Conservation (phyloP, 805 yeast species). For the Kluyveromyces wickerhamii region DNA sequence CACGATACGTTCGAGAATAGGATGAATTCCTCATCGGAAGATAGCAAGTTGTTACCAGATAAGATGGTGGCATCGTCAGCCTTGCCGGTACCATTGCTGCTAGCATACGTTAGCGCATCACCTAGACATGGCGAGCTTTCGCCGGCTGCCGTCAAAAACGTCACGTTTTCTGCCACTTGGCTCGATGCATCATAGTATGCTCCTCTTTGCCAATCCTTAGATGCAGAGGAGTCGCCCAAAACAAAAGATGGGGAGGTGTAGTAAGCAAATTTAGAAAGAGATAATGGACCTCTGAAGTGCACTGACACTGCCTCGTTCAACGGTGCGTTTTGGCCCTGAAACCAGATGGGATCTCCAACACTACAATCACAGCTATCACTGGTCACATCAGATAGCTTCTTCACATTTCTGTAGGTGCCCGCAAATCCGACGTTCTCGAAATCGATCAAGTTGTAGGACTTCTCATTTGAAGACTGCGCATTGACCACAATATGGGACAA, state of each 20-base stretch:
- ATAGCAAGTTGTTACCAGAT: constrained; percentile 39
- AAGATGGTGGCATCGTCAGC: constrained; percentile 44
- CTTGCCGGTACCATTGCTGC: constrained; percentile 40
- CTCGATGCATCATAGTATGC: constrained; percentile 46
- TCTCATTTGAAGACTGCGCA: constrained; percentile 3
- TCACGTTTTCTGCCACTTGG: constrained; percentile 51
- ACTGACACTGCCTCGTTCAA: constrained; percentile 59
- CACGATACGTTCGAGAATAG: constrained; percentile 56
- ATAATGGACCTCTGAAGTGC: constrained; percentile 71
- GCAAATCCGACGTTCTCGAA: constrained; percentile 28
- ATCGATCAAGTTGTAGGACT: constrained; percentile 17
- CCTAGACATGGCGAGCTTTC: constrained; percentile 56
- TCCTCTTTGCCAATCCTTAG: constrained; percentile 47
- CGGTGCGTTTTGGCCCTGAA: constrained; percentile 57
- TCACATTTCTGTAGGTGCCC: constrained; percentile 26
- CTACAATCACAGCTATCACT: constrained; percentile 25
- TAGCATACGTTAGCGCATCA: constrained; percentile 57
- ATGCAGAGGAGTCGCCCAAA: constrained; percentile 22
- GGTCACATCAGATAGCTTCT: constrained; percentile 18
- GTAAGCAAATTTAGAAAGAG: constrained; percentile 50
- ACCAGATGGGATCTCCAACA: constrained; percentile 21
- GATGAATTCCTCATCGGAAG: constrained; percentile 51
- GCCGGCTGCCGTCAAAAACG: constrained; percentile 62
- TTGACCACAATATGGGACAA: too few relatives aligned
- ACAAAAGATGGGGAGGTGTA: constrained; percentile 41